These are phyloP conservation scores for Amanita fuliginea DNA, from an alignment of 768 basidiomycete species.

Conservation along the genomic window DNA sequence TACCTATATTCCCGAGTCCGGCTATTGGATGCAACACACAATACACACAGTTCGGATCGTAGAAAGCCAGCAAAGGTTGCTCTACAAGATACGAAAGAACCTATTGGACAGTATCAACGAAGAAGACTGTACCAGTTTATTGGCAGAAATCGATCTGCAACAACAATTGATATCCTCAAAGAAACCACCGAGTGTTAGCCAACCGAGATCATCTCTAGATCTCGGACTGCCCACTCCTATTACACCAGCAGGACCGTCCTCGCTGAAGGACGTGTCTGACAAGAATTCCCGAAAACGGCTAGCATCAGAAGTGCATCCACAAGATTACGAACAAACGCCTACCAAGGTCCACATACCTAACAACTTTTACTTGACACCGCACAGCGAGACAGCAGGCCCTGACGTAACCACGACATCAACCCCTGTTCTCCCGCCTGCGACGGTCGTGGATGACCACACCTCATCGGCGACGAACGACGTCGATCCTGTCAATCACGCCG, in stretches of 20 bases:
- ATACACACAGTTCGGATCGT: constrained; percentile 49
- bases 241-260: constrained; percentile 7
- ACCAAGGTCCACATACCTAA: constrained; percentile 21
- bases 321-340: neutral
- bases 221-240: constrained; percentile 8
- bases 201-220: constrained; percentile 3
- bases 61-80: constrained; percentile 45
- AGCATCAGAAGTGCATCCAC: constrained; percentile 10
- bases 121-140: constrained; percentile 44
- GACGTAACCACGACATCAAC: constrained; percentile 8
- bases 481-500: neutral
- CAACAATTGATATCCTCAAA: constrained; percentile 8
- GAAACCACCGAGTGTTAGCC: constrained; percentile 7
- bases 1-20: constrained; percentile 38
- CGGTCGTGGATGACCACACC: neutral
- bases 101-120: constrained; percentile 48
- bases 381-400: constrained; percentile 8
- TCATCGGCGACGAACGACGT: neutral
- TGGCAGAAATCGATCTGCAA: constrained; percentile 44
- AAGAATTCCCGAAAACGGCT: constrained; percentile 14
- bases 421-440: neutral
- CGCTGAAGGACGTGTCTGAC: constrained; percentile 15
- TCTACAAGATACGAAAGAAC: constrained; percentile 51
- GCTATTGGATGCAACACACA: constrained; percentile 61
- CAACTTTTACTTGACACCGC: constrained; percentile 17